Conservation (phyloP, 1,284 basidiomycete genomes). For the Cystobasidium slooffiae region DNA sequence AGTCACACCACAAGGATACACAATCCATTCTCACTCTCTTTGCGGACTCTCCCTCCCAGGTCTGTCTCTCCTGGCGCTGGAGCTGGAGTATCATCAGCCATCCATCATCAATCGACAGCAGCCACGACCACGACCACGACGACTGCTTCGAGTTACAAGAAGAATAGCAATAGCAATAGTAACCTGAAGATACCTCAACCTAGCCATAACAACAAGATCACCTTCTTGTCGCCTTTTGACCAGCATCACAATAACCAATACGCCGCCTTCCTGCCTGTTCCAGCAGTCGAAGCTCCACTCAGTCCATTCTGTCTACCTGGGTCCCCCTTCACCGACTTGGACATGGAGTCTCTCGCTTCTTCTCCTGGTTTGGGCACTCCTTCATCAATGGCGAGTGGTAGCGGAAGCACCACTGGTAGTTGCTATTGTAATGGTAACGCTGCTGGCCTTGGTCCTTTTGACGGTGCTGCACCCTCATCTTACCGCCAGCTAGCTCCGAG, state of each 20-base stretch:
- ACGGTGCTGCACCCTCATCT: too few species aligned
- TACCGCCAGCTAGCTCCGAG: too few species aligned
- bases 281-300: constrained; percentile 20
- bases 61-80: background rate
- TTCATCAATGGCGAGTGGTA: background rate
- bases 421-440: background rate
- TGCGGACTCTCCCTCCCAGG: background rate
- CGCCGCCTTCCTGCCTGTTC: background rate
- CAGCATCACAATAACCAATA: background rate
- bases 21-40: constrained; percentile 23
- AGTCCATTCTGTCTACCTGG: constrained; percentile 29
- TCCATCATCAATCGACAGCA: constrained; percentile 1
- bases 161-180: background rate
- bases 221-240: constrained; percentile 24
- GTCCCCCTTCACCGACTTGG: constrained; percentile 13
- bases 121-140: too few species aligned
- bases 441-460: background rate
- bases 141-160: too few species aligned
- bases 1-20: background rate
- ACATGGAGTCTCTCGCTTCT: constrained; percentile 9
- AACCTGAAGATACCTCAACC: background rate
- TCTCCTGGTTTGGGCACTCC: constrained; percentile 12
- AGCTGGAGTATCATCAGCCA: too few species aligned
- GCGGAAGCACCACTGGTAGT: background rate
- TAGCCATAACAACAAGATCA: constrained; percentile 1